Percentiles rank a stretch among this genome's conserved stretches.
Evolutionary conservation across 108 stramenopile species (phyloP).

Genomic region (Nannochloropsis gaditana): DNA sequence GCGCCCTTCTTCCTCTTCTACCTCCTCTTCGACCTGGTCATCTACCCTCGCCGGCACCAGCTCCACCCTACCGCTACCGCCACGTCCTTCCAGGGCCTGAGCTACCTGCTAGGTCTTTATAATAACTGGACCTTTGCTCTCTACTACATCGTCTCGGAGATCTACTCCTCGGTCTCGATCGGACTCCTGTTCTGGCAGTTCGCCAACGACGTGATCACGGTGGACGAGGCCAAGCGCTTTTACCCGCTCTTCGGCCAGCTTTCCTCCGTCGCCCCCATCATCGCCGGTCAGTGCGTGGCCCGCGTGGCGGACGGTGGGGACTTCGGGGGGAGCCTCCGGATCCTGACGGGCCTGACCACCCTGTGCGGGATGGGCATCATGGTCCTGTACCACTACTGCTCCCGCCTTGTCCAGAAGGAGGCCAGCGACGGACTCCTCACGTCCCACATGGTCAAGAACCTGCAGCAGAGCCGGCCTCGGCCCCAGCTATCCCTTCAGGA

Average conservation of each 20-base stretch:
- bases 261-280: constrained; percentile 77
- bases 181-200: constrained; percentile 96
- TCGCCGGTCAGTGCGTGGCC: constrained; percentile 79
- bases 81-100: constrained; percentile 53
- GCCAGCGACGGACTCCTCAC: not conserved
- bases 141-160: constrained; percentile 83
- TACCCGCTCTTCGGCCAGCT: constrained; percentile 92
- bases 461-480: constrained; percentile 31
- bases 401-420: constrained; percentile 59
- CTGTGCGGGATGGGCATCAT: constrained; percentile 74
- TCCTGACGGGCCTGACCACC: constrained; percentile 65
- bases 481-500: constrained; percentile 67
- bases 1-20: constrained; percentile 89
- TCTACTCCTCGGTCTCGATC: constrained; percentile 85
- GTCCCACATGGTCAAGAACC: not conserved
- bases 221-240: constrained; percentile 83
- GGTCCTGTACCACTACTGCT: constrained; percentile 65
- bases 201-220: constrained; percentile 85
- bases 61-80: constrained; percentile 71
- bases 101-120: constrained; percentile 64
- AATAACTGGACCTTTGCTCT: constrained; percentile 86
- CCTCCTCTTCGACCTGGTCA: constrained; percentile 67
- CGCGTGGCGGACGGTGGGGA: constrained; percentile 35
- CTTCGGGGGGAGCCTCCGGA: constrained; percentile 67
- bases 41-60: constrained; percentile 70